Evolutionary conservation across 2,329 filamentous ascomycete genomes (phyloP), one percentile per base, ranked within the genome.

Genomic region (Huntiella abstrusa): DNA sequence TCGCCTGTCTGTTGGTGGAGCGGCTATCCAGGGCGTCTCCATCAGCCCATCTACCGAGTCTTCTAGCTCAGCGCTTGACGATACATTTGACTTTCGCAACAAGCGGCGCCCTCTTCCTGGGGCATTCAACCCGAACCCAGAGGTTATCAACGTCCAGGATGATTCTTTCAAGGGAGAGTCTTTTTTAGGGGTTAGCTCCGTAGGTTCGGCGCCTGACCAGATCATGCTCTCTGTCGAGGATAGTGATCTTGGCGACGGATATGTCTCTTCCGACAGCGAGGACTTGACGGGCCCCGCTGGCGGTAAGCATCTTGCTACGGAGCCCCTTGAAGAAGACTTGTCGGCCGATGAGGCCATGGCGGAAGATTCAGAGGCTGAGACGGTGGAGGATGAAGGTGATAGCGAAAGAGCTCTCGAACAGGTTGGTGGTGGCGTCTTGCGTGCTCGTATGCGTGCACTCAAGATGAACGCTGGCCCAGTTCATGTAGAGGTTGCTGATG

Each of bases 151-250:
- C 17, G 17, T 35, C 12, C 44, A 17, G 59, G 62, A 47, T 62
- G 64, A 53, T 7, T 28, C 22, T 28, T 28, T 28, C 6, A 28
- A 28, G 6, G 22, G 6, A 10, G 69, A 76, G 73, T 83, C 83
- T 87, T 88, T 91, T 88, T 87, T 87, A 83, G 83, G 79, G 75
- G 73, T 79, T 69, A 78, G 82, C 78, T 87, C 81, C 77, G 80
- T 78, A 77, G 82, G 80, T 81, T 81, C 78, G 64, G 69, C 71
- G 66, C 75, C 71, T 63, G 71, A 70, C 56, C 67, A 71, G 53
- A 65, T 71, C 60, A 66, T 73, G 60, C 67, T 64, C 64, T 75
- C 64, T 62, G 59, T 77, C 52, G 71, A 76, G 55, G 77, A 80
- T 58, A 75, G 78, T 61, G 51, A 55, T 52, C 70, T 75, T 64